Base-by-base conservation (phyloP, 805 yeast species). In the Blastobotrys terrestris region DNA sequence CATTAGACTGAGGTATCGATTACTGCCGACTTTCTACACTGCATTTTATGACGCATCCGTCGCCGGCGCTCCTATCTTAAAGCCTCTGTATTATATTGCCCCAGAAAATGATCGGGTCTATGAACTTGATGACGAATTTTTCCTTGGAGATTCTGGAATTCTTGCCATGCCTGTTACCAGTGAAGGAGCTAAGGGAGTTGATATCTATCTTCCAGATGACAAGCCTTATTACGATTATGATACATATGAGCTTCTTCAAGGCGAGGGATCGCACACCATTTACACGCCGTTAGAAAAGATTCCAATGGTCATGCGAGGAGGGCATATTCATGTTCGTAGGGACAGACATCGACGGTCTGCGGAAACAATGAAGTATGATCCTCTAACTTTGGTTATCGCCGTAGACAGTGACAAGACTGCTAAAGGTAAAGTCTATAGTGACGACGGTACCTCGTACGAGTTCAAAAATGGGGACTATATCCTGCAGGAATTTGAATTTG, bases 231-330 rank as follows among this genome's bases (percentile, higher is more conserved):
- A 71, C 53, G 72, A 67, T 58, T 49, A 53, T 44, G 48, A 39
- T n/a, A 46, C 49, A n/a, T 46, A 42, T 18, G 20, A 50, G 19
- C 59, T 63, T 2, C 7, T 16, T 1, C 20, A 16, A 22, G 75
- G 77, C 2, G 58, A 67, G 16, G 82, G 80, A 2, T 58, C 64
- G 20, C 21, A n/a, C 14, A 67, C 71, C 39, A 60, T 76, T 2
- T 68, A 68, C 15, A 75, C 83, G 0, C 74, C 78, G 2, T 66
- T 91, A 49, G 69, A 75, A 2, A 80, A 80, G 49, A 79, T 87
- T 18, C 97, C 97, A 0, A 74, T 86, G 42, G 78, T 77, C 39
- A 67, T 86, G n/a, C 80, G 81, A 61, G 92, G 95, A n/a, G 97
- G 97, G 0, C 74, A 81, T 26, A 77, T 91, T 8, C 65, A 86